phyloP scores from a whole-genome alignment of 2,329 filamentous ascomycete genomes.

The Fusarium sp. region DNA sequence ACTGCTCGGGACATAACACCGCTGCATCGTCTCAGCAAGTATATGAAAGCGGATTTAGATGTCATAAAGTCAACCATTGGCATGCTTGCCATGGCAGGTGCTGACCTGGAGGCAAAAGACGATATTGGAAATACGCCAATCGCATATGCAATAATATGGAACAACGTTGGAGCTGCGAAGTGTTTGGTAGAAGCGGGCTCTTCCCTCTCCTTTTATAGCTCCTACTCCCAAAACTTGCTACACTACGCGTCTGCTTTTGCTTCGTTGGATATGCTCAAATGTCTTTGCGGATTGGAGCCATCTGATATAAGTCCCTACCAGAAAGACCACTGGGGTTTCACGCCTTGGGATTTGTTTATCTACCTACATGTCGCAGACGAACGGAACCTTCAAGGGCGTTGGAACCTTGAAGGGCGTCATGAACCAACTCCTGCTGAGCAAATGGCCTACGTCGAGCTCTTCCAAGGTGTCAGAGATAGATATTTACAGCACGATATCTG shows the following conservation, averaged over 20 bases:
- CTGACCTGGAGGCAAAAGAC: background rate
- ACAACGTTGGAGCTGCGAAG: background rate
- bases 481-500: conserved; percentile 20
- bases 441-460: conserved; percentile 19
- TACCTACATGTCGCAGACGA: accelerated
- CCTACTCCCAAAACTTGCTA: accelerated
- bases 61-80: background rate
- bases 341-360: background rate
- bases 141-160: accelerated
- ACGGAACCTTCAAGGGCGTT: accelerated
- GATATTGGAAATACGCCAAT: accelerated
- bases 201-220: background rate
- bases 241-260: background rate
- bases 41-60: accelerated
- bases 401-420: accelerated
- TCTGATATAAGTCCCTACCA: background rate
- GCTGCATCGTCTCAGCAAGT: accelerated
- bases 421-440: background rate
- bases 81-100: conserved; percentile 1
- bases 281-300: background rate
- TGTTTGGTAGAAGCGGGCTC: background rate
- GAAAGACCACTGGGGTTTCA: background rate
- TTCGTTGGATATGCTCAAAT: background rate
- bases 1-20: accelerated
- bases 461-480: conserved; percentile 16